Base-by-base conservation (phyloP, 1,284 basidiomycete genomes). In the Stygiomarasmius scandens region DNA sequence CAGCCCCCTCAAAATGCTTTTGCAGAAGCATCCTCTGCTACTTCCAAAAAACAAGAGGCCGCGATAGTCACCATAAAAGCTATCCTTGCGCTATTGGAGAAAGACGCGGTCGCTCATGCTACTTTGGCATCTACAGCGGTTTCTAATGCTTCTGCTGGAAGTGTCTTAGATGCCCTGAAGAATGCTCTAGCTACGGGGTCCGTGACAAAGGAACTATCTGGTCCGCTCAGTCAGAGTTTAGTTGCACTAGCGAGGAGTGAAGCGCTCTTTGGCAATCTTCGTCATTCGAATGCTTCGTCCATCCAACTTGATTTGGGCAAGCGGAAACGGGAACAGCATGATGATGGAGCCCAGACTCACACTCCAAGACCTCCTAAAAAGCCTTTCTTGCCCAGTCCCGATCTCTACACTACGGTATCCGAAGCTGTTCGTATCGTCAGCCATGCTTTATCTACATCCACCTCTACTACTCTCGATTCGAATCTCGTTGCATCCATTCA, bases 241-340 rank as follows among this genome's bases (percentile, higher is more conserved):
- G 76, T 90, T 27, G 75, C 79, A 19, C 74, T 90, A 36, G 87
- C 87, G 2, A 77, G 84, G 58, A 88, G 84, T 0, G 84, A 86
- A 52, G 66, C 70, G 11, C 77, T 90, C 10, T 90, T 90, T 66
- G 80, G 84, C 1, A 81, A 77, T 19, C 74, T 88, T 57, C 81
- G 82, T 36, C 82, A 82, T 56, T 86, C 85, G 6, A 81, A 85
- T 57, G 80, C 83, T 12, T 72, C 85, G 22, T 77, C 80, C 1
- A 74, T 84, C 2, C 81, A 86, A 61, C 76, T 82, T 3, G 81
- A 84, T 68, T 83, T 79, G 64, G 83, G 85, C 16, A 89, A 90
- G 69, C 82, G 88, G 43, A 88, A 88, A 69, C 81, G 87, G 8
- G 85, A 85, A 53, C 79, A 81, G 56, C 71, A 66, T 19, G 85